phyloP scores from a whole-genome alignment of 108 stramenopile genomes.

The Conticribra weissflogii region DNA sequence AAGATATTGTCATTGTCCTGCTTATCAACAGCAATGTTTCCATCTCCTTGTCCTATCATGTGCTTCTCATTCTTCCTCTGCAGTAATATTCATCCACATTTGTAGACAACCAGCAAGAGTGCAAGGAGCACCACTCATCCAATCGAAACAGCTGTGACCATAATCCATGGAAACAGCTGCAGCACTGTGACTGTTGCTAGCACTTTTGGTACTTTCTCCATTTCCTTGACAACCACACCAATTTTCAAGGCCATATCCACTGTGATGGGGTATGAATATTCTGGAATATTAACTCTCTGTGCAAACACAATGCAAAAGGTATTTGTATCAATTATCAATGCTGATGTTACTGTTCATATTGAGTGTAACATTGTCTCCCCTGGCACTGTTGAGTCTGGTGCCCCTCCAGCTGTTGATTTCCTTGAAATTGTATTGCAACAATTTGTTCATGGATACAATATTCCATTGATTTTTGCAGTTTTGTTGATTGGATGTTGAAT shows the following conservation, averaged over 20 bases:
- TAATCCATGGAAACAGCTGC: too few relatives aligned
- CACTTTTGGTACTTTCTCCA: background rate
- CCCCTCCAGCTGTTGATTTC: constrained; percentile 24
- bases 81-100: background rate
- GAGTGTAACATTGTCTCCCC: background rate
- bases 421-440: constrained; percentile 11
- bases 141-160: background rate
- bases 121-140: background rate
- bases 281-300: constrained; percentile 6
- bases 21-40: too few relatives aligned
- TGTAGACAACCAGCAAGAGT: background rate
- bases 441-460: constrained; percentile 7
- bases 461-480: constrained; percentile 19
- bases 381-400: background rate
- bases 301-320: constrained; percentile 12
- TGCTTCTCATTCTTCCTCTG: too few relatives aligned
- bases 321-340: background rate
- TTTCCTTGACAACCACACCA: background rate
- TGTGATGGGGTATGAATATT: constrained; percentile 19
- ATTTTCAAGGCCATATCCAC: background rate
- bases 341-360: too few relatives aligned
- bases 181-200: background rate
- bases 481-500: constrained; percentile 3
- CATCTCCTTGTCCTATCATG: too few relatives aligned
- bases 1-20: too few relatives aligned